A percentile compares a stretch with the other conserved stretches of the same genome.
Conservation (phyloP, 352 stramenopile species). For the Globisporangium rhizosaccharum region DNA sequence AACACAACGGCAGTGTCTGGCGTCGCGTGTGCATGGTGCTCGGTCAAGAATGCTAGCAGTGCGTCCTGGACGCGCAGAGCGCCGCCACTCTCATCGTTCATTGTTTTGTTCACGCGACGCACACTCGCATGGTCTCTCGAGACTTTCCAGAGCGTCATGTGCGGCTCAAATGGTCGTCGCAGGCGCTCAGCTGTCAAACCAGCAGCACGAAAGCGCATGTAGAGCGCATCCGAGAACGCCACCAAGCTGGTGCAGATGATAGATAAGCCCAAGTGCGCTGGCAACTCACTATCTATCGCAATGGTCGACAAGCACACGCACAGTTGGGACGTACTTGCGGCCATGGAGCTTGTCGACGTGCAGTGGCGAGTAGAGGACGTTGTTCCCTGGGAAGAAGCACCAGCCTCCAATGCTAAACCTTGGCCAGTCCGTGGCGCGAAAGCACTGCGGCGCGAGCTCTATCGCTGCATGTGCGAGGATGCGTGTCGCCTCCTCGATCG, state of each 20-base stretch:
- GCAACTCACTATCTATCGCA: too few relatives aligned
- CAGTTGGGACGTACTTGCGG: conserved; percentile 6
- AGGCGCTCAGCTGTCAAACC: conserved; percentile 28
- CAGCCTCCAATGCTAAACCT: conserved; percentile 23
- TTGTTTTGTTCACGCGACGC: conserved; percentile 14
- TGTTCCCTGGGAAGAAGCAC: conserved; percentile 34
- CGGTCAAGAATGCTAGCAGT: not conserved
- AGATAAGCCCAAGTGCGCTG: too few relatives aligned
- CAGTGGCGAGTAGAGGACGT: conserved; percentile 29
- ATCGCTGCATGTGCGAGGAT: conserved; percentile 16
- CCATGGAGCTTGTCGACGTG: conserved; percentile 15
- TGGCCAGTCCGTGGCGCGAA: conserved; percentile 5
- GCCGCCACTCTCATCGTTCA: not conserved
- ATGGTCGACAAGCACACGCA: too few relatives aligned
- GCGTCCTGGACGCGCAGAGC: not conserved
- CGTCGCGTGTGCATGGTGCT: not conserved
- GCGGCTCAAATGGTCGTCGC: conserved; percentile 28
- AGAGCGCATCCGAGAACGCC: conserved; percentile 22
- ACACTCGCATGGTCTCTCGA: conserved; percentile 10
- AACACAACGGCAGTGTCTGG: not conserved
- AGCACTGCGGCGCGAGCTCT: conserved; percentile 10
- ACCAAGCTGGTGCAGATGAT: conserved; percentile 15
- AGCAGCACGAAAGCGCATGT: conserved; percentile 15
- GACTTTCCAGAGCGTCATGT: conserved; percentile 48
- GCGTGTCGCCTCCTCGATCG: conserved; percentile 17